Conservation (phyloP, 2,329 filamentous ascomycete genomes). For the Fusarium mangiferae region DNA sequence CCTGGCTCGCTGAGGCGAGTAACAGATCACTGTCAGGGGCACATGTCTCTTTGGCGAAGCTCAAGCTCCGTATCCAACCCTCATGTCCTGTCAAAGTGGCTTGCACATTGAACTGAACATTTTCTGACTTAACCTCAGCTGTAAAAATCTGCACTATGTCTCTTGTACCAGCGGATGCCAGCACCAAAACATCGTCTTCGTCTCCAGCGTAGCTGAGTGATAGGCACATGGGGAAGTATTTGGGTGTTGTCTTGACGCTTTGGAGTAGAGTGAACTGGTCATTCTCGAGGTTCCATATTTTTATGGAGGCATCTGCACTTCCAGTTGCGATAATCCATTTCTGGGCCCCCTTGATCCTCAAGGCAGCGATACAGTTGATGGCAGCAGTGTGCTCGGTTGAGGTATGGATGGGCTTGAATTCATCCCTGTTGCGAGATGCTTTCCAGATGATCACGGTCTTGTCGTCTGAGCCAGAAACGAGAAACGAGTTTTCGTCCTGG, state of each 20-base stretch:
- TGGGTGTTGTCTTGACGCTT: constrained; percentile 77
- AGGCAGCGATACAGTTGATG: constrained; percentile 73
- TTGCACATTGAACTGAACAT: constrained; percentile 71
- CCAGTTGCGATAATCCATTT: constrained; percentile 76
- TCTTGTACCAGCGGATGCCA: constrained; percentile 88
- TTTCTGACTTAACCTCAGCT: constrained; percentile 55
- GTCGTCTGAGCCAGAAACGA: constrained; percentile 87
- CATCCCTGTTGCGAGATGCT: constrained; percentile 38
- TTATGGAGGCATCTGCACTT: constrained; percentile 79
- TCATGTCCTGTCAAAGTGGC: constrained; percentile 90
- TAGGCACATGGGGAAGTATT: constrained; percentile 83
- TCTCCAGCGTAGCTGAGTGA: constrained; percentile 71
- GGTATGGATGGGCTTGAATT: constrained; percentile 61
- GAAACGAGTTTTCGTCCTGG: constrained; percentile 60
- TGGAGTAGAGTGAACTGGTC: constrained; percentile 68
- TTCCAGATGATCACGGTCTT: constrained; percentile 80
- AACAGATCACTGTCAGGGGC: constrained; percentile 73
- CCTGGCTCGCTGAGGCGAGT: constrained; percentile 93
- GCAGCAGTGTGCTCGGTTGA: constrained; percentile 74
- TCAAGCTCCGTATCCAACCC: constrained; percentile 90
- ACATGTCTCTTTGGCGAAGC: constrained; percentile 74
- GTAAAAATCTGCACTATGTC: constrained; percentile 84
- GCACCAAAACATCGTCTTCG: constrained; percentile 64
- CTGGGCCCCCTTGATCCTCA: constrained; percentile 46
- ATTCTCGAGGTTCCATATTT: constrained; percentile 73